Evolutionary conservation across 805 yeast species (phyloP), one percentile per base, ranked within the genome.

Genomic region (Isabelozyma pseudorhagii): DNA sequence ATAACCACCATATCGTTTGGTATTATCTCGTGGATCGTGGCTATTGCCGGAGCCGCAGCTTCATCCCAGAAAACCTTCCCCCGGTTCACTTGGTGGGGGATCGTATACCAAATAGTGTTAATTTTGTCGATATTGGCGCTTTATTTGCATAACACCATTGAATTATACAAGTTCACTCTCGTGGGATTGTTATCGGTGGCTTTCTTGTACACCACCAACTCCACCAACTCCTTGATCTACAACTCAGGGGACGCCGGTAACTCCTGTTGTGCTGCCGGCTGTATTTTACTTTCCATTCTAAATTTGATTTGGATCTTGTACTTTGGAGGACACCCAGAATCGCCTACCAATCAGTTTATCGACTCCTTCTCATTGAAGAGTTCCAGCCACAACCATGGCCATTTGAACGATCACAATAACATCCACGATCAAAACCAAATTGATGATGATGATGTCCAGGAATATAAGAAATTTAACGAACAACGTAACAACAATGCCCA

Each of bases 1-100:
- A 75, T 91, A 36, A 79, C 94, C 14, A 86, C 97, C 5, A 74
- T 88, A 38, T 82, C 91, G 1, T 81, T 92, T 46, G 86, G 91
- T 15, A 50, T 71, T 44, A 75, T 90, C 25, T 82, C 96, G 13
- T 93, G 98, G 98, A 74, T 90, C 50, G 81, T 94, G 46, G 89
- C 96, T 8, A 77, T 94, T 48, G 96, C 87, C 1, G 97, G 97
- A 1, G 88, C 96, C 13, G 83, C 88, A 15, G 66, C 77, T 9
- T 57, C 69, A 31, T 47, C 49, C 28, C 62, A 60, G 28, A 39
- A 45, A 13, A 55, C 67, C 5, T 89, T 86, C 62, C 97, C 97
- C 1, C 81, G 82, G 55, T 87, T 93, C 68, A 82, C 94, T 4
- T 93, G 99, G 99, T 94, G 99, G 99, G 96, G 96, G 1, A 67